Conservation (phyloP, 2,329 filamentous ascomycete genomes). For the Beauveria australis region DNA sequence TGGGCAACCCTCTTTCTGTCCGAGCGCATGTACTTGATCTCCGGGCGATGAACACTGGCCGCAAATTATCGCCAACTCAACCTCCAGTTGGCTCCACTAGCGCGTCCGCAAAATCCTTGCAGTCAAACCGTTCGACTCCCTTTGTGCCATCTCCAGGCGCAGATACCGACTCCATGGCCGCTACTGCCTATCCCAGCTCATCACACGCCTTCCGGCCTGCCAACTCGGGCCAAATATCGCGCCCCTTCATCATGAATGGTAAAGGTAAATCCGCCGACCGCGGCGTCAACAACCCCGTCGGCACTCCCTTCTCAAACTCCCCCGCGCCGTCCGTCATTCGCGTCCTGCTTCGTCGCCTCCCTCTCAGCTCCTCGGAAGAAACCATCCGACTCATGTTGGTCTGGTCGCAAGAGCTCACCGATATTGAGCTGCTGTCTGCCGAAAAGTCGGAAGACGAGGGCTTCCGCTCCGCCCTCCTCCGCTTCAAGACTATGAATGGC, state of each 20-base stretch:
- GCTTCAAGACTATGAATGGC: conserved; percentile 43
- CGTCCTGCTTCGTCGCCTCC: conserved; percentile 47
- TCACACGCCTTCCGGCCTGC: conserved; percentile 30
- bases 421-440: conserved; percentile 41
- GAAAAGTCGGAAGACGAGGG: conserved; percentile 42
- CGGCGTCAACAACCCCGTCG: conserved; percentile 33
- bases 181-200: conserved; percentile 31
- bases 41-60: conserved; percentile 23
- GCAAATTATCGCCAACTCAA: conserved; percentile 14
- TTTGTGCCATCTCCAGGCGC: conserved; percentile 22
- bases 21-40: conserved; percentile 19
- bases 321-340: conserved; percentile 28
- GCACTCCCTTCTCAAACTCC: conserved; percentile 30
- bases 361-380: conserved; percentile 45
- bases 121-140: conserved; percentile 25
- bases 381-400: conserved; percentile 48
- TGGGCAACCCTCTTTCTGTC: background rate
- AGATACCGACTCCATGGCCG: conserved; percentile 31
- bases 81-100: conserved; percentile 18
- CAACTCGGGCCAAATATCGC: conserved; percentile 25
- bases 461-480: conserved; percentile 44
- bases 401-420: conserved; percentile 47
- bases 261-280: conserved; percentile 31
- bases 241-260: conserved; percentile 23
- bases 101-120: conserved; percentile 19